A percentile compares a stretch with the other conserved stretches of the same genome.
Evolutionary conservation across 495 filamentous ascomycete genomes (phyloP).

Genomic region (Trichocladium uniseriatum): DNA sequence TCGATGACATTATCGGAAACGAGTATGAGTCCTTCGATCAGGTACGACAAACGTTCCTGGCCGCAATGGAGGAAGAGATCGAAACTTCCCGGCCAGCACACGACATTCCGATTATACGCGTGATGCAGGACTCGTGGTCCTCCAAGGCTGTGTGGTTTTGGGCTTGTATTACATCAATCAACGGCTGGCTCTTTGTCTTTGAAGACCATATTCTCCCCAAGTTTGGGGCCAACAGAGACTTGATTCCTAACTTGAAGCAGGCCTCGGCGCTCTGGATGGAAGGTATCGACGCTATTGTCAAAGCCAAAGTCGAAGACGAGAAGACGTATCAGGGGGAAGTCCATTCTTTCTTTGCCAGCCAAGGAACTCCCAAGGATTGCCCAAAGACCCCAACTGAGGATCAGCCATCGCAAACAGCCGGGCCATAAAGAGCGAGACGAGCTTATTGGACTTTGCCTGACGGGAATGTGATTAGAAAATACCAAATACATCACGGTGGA

Average conservation of each 20-base stretch:
- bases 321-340: neutral
- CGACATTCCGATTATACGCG: neutral
- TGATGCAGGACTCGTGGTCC: neutral
- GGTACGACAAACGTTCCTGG: neutral
- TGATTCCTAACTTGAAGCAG: neutral
- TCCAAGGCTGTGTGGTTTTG: neutral
- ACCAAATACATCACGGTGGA: no score
- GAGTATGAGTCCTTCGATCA: neutral
- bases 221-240: neutral
- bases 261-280: neutral
- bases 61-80: neutral
- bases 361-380: neutral
- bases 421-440: neutral
- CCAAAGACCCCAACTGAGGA: neutral
- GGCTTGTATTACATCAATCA: neutral
- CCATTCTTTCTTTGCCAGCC: neutral
- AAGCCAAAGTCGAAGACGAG: neutral
- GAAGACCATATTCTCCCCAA: constrained; percentile 3
- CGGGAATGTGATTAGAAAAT: no score
- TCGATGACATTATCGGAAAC: neutral
- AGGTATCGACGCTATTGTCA: neutral
- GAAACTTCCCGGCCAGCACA: neutral
- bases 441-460: no score
- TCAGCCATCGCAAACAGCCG: neutral
- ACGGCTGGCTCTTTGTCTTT: constrained; percentile 3